Base-by-base conservation (phyloP, 1,139 yeast genomes). In the Candida pseudocylindracea region DNA sequence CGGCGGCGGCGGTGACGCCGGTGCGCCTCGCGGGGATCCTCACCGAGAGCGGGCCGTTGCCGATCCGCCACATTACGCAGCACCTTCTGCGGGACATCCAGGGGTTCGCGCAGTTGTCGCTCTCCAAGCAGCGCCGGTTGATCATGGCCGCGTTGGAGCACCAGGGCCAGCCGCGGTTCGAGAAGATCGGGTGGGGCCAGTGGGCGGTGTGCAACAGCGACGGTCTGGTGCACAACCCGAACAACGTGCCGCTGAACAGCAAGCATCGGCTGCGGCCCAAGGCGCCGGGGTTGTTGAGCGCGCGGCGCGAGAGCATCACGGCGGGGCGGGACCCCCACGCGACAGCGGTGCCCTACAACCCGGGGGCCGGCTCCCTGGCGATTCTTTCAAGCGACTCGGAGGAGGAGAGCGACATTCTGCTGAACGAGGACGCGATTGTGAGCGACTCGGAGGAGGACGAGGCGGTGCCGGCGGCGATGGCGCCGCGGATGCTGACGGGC, bases 141-240 rank as follows among this genome's bases (percentile, higher is more conserved):
- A 83, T 85, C 29, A 83, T 83, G 74, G 72, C 83, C 7, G 92
- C 88, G 29, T 67, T 85, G 55, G 94, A 81, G 44, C 4, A 15
- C 20, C 64, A 57, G 38, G 44, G 46, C 2, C 91, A 73, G 46
- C 54, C 66, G 6, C 68, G 76, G 12, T 85, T 85, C 55, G 93
- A 81, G 45, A 85, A 85, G 55, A 83, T 83, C 30, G 95, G 95
- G 24, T 85, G 96, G 96, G 96, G 96, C 37, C 91, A 88, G 46
- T 85, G 96, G 96, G 81, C 85, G 25, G 92, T 85, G 7, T 62
- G 72, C 37, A 57, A 45, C 39, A 61, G 48, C 32, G 53, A 45
- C 37, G 62, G 48, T 35, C 46, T 55, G 42, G 55, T 51, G 48
- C 65, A 54, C 35, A 46, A 58, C 26, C 57, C 56, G 35, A 57